Base-by-base conservation (phyloP, 495 filamentous ascomycete species). In the Neurospora terricola region DNA sequence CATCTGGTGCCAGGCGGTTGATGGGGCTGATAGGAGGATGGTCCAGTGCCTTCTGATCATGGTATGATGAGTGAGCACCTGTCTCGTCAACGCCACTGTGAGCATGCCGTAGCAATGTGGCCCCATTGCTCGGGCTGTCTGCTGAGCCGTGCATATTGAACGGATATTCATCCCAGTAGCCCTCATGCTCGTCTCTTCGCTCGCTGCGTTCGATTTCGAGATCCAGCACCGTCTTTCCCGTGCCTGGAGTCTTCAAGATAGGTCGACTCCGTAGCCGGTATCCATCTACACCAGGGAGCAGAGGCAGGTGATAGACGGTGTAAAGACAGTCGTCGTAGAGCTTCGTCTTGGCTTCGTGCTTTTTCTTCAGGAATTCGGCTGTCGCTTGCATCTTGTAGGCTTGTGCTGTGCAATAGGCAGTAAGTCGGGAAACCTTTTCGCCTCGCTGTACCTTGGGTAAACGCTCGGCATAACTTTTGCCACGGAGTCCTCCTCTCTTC, bases 321-420 rank as follows among this genome's bases (percentile, higher is more conserved):
- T 99, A 99, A 23, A 99, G 86, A 78, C 96, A 98, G 79, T 99
- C 96, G 81, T 98, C 96, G 81, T 99, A 99, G n/a, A 98, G 86
- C 81, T 99, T 99, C 48, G 94, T 97, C 83, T 92, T 89, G 0
- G 94, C 96, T n/a, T 91, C 91, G 86, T 99, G 96, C 78, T 89
- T 89, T 66, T 91, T 93, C 79, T 91, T 92, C 42, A 97, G 86
- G 83, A 99, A 99, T 66, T 92, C 88, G 23, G 93, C 93, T 48
- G 93, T 91, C 36, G 90, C 88, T 76, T 91, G 91, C 85, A 97
- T 90, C 83, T 93, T 95, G 81, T 92, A 98, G 12, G 91, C 91
- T 82, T 98, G 93, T 5, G 96, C 96, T 0, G 94, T 98, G 80
- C 95, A 98, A 81, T 98, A 99, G 2, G 96, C 96, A 72, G 96